A percentile compares a stretch with the other conserved stretches of the same genome.
phyloP scores from a whole-genome alignment of 1,139 yeast species.

The Pichia sp. region DNA sequence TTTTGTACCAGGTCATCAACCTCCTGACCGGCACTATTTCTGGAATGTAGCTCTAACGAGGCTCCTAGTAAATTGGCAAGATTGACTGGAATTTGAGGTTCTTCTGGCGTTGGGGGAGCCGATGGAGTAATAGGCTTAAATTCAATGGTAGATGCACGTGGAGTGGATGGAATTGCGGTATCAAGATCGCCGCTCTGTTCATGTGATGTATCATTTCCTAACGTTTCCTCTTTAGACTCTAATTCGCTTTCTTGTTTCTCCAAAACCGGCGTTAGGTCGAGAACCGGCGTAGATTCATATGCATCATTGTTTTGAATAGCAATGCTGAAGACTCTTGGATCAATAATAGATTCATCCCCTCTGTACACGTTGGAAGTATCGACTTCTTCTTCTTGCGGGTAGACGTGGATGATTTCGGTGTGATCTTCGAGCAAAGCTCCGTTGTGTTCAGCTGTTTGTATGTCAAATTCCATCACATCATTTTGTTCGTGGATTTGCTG shows the following conservation, averaged over 20 bases:
- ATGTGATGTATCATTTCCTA: not conserved
- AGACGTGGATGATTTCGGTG: not conserved
- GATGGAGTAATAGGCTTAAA: constrained; percentile 13
- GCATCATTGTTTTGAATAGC: constrained; percentile 5
- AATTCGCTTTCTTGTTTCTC: not conserved
- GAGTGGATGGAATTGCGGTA: not conserved
- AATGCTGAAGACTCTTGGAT: constrained; percentile 4
- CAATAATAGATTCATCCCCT: constrained; percentile 1
- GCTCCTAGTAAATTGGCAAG: constrained; percentile 16
- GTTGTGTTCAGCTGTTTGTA: not conserved
- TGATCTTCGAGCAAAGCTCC: not conserved
- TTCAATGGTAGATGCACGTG: not conserved
- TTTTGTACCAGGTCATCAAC: constrained; percentile 1
- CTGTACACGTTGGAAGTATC: not conserved
- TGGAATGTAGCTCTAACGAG: constrained; percentile 18
- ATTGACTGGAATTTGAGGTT: constrained; percentile 17
- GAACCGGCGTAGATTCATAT: constrained; percentile 1
- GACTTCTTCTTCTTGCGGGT: not conserved
- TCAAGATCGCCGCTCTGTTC: not conserved
- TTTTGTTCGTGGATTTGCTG: not conserved
- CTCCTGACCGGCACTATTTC: constrained; percentile 12
- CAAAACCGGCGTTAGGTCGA: not conserved
- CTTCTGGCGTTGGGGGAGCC: constrained; percentile 18
- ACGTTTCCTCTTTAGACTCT: not conserved
- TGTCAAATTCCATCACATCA: not conserved